Percentiles rank a stretch among this genome's conserved stretches.
Evolutionary conservation across 345 rosid species (phyloP).

Genomic region (Eucalyptus regnans): DNA sequence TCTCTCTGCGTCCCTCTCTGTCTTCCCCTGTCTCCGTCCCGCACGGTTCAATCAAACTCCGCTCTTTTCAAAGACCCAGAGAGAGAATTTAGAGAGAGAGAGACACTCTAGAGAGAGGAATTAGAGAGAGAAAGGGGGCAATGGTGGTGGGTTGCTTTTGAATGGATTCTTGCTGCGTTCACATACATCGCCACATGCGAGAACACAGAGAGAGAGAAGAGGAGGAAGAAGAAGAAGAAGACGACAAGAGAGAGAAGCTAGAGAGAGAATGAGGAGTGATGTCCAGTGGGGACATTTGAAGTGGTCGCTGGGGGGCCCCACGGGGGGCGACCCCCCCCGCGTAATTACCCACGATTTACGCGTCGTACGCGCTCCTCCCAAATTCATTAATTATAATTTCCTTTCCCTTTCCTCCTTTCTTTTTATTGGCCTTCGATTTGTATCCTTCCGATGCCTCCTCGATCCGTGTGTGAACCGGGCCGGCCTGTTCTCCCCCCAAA

Average conservation of each 20-base stretch:
- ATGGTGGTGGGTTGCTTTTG: not conserved
- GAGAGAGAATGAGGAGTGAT: not conserved
- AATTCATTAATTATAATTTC: not conserved
- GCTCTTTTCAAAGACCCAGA: not conserved
- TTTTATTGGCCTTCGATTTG: not conserved
- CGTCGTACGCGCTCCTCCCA: not conserved
- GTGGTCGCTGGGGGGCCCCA: not conserved
- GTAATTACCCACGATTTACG: not conserved
- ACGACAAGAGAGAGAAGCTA: not conserved
- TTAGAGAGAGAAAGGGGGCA: not conserved
- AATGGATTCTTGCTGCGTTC: not conserved
- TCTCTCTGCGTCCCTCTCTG: not conserved
- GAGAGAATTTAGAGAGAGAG: not conserved
- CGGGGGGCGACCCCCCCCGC: not conserved
- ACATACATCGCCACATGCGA: not conserved
- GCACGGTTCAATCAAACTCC: not conserved
- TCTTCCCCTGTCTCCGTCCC: not conserved
- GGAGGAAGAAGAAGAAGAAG: not conserved
- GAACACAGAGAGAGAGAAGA: not conserved
- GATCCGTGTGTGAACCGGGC: not conserved
- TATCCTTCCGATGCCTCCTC: not conserved
- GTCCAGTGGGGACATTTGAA: not conserved
- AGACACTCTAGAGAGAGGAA: too few relatives aligned
- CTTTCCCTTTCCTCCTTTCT: too few relatives aligned
- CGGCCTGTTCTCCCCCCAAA: not conserved